Base-by-base conservation (phyloP, 192 early-diverging fungal species). In the Podila minutissima region DNA sequence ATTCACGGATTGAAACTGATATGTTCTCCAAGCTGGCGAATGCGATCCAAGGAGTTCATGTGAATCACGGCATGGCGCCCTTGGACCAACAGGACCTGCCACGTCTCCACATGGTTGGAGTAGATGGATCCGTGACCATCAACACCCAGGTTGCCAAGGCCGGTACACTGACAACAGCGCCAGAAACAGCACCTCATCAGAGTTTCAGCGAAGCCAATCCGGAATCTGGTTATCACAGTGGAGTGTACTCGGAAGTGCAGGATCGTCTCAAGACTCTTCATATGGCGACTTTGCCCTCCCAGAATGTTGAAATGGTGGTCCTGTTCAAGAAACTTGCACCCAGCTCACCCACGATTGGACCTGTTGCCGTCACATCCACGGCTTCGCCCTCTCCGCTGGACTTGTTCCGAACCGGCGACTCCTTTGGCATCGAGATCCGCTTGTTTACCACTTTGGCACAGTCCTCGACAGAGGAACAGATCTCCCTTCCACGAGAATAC, bases 211-310 rank as follows among this genome's bases (percentile, higher is more conserved):
- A 22, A 55, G 66, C 69, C 19, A 73, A 73, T 28, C 77, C 66
- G 0, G 77, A 81, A 28, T 81, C 77, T 0, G 77, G 77, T 0
- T 81, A 81, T 24, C 77, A 81, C 35, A 73, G 29, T 6, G 71
- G 66, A 1, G 33, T 73, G 3, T 72, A 65, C 31, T 61, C 67
- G 11, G 71, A 69, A 37, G 71, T 81, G 4, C 55, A 81, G 38
- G 71, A 73, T 29, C 70, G 62, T 5, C 28, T 81, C 37, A 65
- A 69, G 13, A 28, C 38, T 11, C 24, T 73, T 26, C 67, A 81
- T 33, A n/a, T 69, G 71, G 32, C 62, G 4, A 48, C 46, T 0
- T 46, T 81, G 9, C 77, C 77, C 0, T 73, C 71, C 0, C 19
- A 59, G 13, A 66, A 71, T 11, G 49, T 81, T 0, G 53, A 64